These are phyloP conservation scores for Amoeboaphelidium occidentale DNA, from an alignment of 371 early-diverging fungal species.

Conservation along the genomic window DNA sequence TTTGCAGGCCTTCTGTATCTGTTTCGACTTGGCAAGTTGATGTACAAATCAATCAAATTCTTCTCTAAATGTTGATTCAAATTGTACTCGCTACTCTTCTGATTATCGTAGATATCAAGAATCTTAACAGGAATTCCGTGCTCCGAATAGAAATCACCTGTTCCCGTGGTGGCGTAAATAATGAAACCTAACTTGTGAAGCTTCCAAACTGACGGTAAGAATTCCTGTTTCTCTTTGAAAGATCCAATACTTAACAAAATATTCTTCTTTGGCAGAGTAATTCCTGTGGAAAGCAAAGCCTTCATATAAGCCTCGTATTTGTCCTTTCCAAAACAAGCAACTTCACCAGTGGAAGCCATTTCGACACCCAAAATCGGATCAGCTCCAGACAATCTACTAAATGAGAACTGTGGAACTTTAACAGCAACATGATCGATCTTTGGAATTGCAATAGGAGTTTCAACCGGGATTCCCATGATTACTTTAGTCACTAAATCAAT, in stretches of 20 bases:
- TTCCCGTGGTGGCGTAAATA: constrained; percentile 34
- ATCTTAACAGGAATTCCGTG: constrained; percentile 3
- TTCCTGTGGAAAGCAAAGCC: constrained; percentile 32
- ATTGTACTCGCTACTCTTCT: constrained; percentile 52
- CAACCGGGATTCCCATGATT: constrained; percentile 24
- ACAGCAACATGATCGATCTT: constrained; percentile 29
- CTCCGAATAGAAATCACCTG: constrained; percentile 17
- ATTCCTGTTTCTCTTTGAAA: constrained; percentile 36
- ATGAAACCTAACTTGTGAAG: constrained; percentile 35
- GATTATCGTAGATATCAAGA: constrained; percentile 7
- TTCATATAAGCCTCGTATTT: constrained; percentile 61
- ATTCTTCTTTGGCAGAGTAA: constrained; percentile 17
- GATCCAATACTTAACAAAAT: constrained; percentile 45
- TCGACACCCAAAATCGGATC: constrained; percentile 89
- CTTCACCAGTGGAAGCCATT: constrained; percentile 94
- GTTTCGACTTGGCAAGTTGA: constrained; percentile 54
- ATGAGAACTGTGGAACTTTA: constrained; percentile 83
- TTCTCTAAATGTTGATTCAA: constrained; percentile 76
- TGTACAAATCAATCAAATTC: constrained; percentile 88
- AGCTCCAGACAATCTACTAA: constrained; percentile 75
- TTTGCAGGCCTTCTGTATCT: constrained; percentile 65
- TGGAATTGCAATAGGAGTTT: constrained; percentile 28
- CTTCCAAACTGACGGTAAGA: constrained; percentile 31
- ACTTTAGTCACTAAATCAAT: constrained; percentile 68
- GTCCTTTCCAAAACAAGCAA: constrained; percentile 78